phyloP scores from a whole-genome alignment of 345 rosid genomes.

The Durio zibethinus region DNA sequence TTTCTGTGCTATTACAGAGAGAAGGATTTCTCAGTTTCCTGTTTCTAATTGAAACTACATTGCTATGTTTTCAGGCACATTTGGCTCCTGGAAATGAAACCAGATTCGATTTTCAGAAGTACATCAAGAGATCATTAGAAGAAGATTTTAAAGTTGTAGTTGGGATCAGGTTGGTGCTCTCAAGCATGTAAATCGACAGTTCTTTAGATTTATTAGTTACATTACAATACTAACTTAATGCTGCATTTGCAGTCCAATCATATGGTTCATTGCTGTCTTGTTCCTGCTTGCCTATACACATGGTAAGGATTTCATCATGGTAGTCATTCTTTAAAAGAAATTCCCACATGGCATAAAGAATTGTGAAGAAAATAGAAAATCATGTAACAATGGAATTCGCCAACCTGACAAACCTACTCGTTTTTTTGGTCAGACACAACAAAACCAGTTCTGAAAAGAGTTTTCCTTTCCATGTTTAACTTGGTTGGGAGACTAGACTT shows the following conservation, averaged over 20 bases:
- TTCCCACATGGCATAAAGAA: too few species aligned
- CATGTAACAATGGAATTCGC: too few species aligned
- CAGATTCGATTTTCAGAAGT: constrained; percentile 75
- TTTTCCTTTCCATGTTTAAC: background rate
- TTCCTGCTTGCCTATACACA: constrained; percentile 69
- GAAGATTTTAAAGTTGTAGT: constrained; percentile 87
- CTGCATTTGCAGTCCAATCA: constrained; percentile 55
- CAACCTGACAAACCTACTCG: too few species aligned
- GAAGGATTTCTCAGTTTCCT: background rate
- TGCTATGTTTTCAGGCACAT: constrained; percentile 64
- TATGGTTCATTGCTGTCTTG: constrained; percentile 75
- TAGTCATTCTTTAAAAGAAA: too few species aligned
- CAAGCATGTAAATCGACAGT: background rate
- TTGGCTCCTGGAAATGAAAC: constrained; percentile 66
- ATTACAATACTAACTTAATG: background rate
- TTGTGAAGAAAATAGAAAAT: too few species aligned
- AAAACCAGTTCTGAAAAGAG: background rate
- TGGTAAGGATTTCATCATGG: constrained; percentile 38
- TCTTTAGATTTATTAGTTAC: background rate
- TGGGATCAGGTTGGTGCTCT: constrained; percentile 58
- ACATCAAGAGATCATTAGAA: constrained; percentile 79
- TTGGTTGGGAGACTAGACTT: too few species aligned
- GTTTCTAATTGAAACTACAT: background rate
- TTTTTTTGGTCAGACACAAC: too few species aligned
- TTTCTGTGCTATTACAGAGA: constrained; percentile 5